Conservation (phyloP, 1,284 basidiomycete genomes). For the Apiotrichum domesticum region DNA sequence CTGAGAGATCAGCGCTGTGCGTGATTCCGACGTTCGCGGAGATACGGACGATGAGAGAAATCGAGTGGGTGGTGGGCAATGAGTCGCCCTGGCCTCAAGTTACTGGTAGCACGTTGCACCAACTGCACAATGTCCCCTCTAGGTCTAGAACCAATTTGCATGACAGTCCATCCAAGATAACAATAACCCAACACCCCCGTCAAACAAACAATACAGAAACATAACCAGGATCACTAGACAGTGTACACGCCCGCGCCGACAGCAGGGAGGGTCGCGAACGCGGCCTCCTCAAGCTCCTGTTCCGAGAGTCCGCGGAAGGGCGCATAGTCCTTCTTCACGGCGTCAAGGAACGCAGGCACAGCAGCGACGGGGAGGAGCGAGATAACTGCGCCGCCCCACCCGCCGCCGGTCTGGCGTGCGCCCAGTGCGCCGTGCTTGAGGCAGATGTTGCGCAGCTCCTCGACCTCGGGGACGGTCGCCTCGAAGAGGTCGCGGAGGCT, state of each 20-base stretch:
- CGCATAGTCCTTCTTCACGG: constrained; percentile 57
- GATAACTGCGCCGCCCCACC: constrained; percentile 86
- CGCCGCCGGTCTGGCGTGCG: constrained; percentile 58
- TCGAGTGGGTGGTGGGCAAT: no score
- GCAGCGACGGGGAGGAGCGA: constrained; percentile 66
- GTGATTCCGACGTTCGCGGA: no score
- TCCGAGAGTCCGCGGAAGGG: constrained; percentile 59
- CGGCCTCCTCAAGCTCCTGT: constrained; percentile 60
- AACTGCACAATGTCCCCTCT: no score
- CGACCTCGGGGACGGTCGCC: constrained; percentile 71
- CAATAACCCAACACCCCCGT: no score
- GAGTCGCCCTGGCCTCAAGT: no score
- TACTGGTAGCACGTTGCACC: no score
- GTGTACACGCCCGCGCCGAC: constrained; percentile 65
- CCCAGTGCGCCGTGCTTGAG: constrained; percentile 67
- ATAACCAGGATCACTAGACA: not conserved
- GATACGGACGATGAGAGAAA: no score
- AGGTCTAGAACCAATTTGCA: no score
- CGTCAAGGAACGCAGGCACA: constrained; percentile 62
- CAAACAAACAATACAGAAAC: no score
- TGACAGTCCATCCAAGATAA: no score
- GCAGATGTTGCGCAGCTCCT: constrained; percentile 58
- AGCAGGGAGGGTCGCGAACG: constrained; percentile 80
- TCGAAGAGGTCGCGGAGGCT: constrained; percentile 65
- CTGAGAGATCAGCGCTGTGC: no score